Conservation (phyloP, 1,284 basidiomycete genomes). For the Pisolithus thermaeus region DNA sequence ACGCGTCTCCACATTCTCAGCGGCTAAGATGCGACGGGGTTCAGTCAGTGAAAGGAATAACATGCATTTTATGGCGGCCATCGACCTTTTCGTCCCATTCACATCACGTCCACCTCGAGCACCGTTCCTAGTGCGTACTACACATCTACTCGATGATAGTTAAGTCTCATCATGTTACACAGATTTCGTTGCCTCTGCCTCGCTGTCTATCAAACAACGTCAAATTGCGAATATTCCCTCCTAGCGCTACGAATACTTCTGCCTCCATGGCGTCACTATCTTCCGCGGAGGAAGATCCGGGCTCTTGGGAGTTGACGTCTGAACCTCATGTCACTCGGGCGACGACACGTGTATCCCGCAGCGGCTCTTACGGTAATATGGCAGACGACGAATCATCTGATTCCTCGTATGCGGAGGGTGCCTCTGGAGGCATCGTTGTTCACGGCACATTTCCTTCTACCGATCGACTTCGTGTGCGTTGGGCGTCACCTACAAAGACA, state of each 20-base stretch:
- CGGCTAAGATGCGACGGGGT: constrained; percentile 36
- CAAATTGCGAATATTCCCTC: constrained; percentile 66
- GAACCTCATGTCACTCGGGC: constrained; percentile 68
- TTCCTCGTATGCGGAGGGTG: constrained; percentile 47
- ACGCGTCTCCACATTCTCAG: constrained; percentile 30
- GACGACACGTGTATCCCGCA: constrained; percentile 43
- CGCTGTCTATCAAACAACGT: constrained; percentile 72
- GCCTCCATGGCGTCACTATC: constrained; percentile 68
- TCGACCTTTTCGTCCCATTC: constrained; percentile 70
- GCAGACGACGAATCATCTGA: constrained; percentile 80
- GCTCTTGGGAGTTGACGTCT: constrained; percentile 68
- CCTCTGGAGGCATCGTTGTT: constrained; percentile 58
- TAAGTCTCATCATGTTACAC: constrained; percentile 3
- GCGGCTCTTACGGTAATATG: constrained; percentile 58
- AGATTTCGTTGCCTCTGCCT: constrained; percentile 71
- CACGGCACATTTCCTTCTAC: constrained; percentile 74
- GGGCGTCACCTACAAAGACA: constrained; percentile 61
- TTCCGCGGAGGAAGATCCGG: constrained; percentile 61
- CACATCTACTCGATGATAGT: not conserved
- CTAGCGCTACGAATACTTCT: constrained; percentile 38
- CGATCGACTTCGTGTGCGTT: constrained; percentile 66
- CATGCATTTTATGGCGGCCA: constrained; percentile 70
- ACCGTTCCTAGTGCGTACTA: constrained; percentile 57
- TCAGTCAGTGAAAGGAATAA: constrained; percentile 55
- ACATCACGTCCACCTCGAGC: constrained; percentile 58